phyloP scores from a whole-genome alignment of 352 stramenopile genomes.

The Pythium sp. region DNA sequence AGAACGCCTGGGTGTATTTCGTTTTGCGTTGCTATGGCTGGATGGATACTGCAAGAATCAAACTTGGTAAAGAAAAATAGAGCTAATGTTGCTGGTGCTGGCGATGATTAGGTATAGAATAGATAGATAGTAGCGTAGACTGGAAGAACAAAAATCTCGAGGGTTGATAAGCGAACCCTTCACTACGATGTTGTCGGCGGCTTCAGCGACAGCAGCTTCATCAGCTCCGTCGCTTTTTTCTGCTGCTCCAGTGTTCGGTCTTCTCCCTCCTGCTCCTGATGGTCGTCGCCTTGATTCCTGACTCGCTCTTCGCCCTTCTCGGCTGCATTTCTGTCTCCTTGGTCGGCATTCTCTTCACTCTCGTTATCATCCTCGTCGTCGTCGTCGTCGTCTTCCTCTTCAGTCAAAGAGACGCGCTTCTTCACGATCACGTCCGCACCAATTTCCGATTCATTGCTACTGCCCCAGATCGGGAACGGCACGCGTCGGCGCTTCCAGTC shows the following conservation, averaged over 20 bases:
- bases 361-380: slow-evolving; percentile 29
- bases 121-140: not conserved
- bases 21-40: not conserved
- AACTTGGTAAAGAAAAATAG: not conserved
- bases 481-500: slow-evolving; percentile 60
- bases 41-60: slow-evolving; percentile 4
- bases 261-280: not conserved
- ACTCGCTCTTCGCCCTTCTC: slow-evolving; percentile 15
- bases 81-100: slow-evolving; percentile 2
- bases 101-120: slow-evolving; percentile 4
- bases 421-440: slow-evolving; percentile 13
- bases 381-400: slow-evolving; percentile 26
- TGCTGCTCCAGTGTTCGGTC: slow-evolving; percentile 13
- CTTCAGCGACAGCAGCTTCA: slow-evolving; percentile 59
- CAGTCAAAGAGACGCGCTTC: slow-evolving; percentile 20
- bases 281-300: slow-evolving; percentile 29
- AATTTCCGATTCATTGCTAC: slow-evolving; percentile 15
- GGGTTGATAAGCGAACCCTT: not conserved
- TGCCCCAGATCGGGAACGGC: slow-evolving; percentile 35
- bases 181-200: slow-evolving; percentile 3
- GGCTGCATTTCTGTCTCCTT: not conserved
- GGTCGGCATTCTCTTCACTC: slow-evolving; percentile 21
- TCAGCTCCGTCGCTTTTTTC: slow-evolving; percentile 33
- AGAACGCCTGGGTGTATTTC: not conserved
- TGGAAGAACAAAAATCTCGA: not conserved